Evolutionary conservation across 1,139 yeast species (phyloP).

Genomic region (Taphrina populina): DNA sequence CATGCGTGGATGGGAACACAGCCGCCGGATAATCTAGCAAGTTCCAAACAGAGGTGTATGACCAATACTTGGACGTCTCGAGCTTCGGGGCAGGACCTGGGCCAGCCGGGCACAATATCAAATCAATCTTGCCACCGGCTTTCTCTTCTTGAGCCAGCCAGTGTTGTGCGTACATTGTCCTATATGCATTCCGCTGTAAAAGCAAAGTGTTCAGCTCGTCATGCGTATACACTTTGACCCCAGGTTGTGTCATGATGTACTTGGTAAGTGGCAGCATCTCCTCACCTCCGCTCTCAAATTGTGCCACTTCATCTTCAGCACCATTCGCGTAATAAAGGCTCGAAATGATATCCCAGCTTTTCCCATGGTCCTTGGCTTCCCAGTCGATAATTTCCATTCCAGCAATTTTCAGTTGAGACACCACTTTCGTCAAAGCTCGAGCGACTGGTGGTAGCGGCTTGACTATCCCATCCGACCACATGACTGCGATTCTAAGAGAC

Average conservation of each 20-base stretch:
- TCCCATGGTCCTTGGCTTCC: slow-evolving; percentile 48
- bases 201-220: slow-evolving; percentile 47
- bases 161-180: slow-evolving; percentile 50
- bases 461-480: slow-evolving; percentile 45
- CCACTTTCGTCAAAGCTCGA: slow-evolving; percentile 48
- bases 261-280: slow-evolving; percentile 45
- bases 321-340: slow-evolving; percentile 54
- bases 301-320: slow-evolving; percentile 47
- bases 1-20: slow-evolving; percentile 55
- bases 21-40: slow-evolving; percentile 59
- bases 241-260: slow-evolving; percentile 38
- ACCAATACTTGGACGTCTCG: slow-evolving; percentile 58
- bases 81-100: slow-evolving; percentile 72
- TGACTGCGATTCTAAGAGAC: slow-evolving; percentile 46
- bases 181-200: slow-evolving; percentile 44
- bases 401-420: slow-evolving; percentile 41
- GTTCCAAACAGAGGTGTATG: slow-evolving; percentile 58
- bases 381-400: slow-evolving; percentile 50
- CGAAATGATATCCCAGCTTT: slow-evolving; percentile 47
- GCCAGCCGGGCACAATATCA: slow-evolving; percentile 66
- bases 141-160: slow-evolving; percentile 34
- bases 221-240: slow-evolving; percentile 40
- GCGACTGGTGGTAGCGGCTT: slow-evolving; percentile 55
- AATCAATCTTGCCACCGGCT: slow-evolving; percentile 51
- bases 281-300: slow-evolving; percentile 51